A percentile compares a stretch with the other conserved stretches of the same genome.
Evolutionary conservation across 148 eudicot species (phyloP).

Genomic region (Linanthus parryae): DNA sequence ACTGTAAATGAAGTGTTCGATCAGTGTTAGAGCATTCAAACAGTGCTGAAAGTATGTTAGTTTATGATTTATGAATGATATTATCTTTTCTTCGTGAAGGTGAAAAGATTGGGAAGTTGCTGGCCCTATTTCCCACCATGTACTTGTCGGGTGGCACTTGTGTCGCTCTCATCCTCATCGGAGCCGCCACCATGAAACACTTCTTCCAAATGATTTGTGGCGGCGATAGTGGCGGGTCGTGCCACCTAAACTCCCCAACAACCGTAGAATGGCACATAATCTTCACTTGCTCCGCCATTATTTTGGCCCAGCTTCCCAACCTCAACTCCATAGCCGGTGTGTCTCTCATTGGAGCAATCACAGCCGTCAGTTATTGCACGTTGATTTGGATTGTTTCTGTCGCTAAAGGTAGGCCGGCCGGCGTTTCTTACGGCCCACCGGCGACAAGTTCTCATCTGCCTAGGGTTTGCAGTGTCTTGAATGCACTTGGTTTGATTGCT

Average conservation of each 20-base stretch:
- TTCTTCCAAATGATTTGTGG: slow-evolving; percentile 41
- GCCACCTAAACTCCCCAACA: slow-evolving; percentile 20
- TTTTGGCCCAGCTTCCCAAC: slow-evolving; percentile 76
- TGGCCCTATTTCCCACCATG: slow-evolving; percentile 65
- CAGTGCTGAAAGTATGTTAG: not conserved
- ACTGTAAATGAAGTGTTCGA: too few relatives aligned
- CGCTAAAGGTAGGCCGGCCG: slow-evolving; percentile 29
- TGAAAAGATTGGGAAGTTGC: slow-evolving; percentile 56
- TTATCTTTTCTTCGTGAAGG: slow-evolving; percentile 28
- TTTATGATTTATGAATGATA: not conserved
- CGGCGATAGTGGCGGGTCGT: not conserved
- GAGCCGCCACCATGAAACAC: slow-evolving; percentile 50
- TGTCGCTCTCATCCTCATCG: slow-evolving; percentile 58
- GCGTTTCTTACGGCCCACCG: slow-evolving; percentile 21
- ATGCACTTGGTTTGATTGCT: slow-evolving; percentile 65
- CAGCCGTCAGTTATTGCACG: slow-evolving; percentile 55
- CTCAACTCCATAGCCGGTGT: slow-evolving; percentile 73
- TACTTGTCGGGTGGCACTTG: slow-evolving; percentile 90
- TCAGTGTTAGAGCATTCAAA: too few relatives aligned
- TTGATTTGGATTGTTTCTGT: slow-evolving; percentile 55
- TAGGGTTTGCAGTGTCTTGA: slow-evolving; percentile 33
- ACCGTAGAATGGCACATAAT: slow-evolving; percentile 56
- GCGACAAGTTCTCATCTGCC: slow-evolving; percentile 21
- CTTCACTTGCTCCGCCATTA: slow-evolving; percentile 49
- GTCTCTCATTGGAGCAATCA: slow-evolving; percentile 60